A percentile compares a stretch with the other conserved stretches of the same genome.
Evolutionary conservation across 495 filamentous ascomycete species (phyloP).

Genomic region (Penicillium verhagenii): DNA sequence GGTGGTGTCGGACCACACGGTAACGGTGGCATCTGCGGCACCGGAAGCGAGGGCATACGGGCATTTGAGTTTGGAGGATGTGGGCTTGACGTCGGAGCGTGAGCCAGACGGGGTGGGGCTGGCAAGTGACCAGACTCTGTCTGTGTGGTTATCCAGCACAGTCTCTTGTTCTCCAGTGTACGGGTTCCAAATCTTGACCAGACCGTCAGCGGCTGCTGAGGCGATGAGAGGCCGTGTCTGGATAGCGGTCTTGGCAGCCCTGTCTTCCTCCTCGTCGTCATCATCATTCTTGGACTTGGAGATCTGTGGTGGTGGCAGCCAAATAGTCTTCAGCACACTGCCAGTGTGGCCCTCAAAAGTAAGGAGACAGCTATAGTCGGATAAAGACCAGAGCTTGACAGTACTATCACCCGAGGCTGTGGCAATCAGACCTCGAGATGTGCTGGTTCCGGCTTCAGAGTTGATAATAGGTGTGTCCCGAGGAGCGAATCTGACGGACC

Average conservation of each 20-base stretch:
- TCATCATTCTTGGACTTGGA: conserved; percentile 30
- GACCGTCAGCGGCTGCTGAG: conserved; percentile 88
- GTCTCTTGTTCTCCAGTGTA: conserved; percentile 73
- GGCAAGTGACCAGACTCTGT: conserved; percentile 86
- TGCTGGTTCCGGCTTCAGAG: conserved; percentile 59
- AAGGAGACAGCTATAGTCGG: conserved; percentile 87
- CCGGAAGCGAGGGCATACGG: conserved; percentile 79
- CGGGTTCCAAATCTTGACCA: conserved; percentile 94
- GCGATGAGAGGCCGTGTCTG: conserved; percentile 62
- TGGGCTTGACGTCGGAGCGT: conserved; percentile 35
- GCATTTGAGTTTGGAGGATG: conserved; percentile 31
- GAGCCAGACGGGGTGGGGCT: conserved; percentile 58
- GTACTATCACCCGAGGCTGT: conserved; percentile 95
- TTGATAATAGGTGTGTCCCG: conserved; percentile 71
- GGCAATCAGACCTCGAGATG: conserved; percentile 68
- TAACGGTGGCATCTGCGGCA: conserved; percentile 82
- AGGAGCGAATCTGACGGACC: conserved; percentile 88
- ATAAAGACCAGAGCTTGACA: conserved; percentile 90
- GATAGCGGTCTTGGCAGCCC: conserved; percentile 23
- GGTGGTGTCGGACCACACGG: conserved; percentile 94
- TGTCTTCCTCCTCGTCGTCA: conserved; percentile 37
- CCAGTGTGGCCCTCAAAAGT: conserved; percentile 97
- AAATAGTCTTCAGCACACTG: conserved; percentile 88
- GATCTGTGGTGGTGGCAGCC: conserved; percentile 66
- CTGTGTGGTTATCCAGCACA: conserved; percentile 93